Conservation (phyloP, 495 filamentous ascomycete genomes). For the Penicillium nucicola region DNA sequence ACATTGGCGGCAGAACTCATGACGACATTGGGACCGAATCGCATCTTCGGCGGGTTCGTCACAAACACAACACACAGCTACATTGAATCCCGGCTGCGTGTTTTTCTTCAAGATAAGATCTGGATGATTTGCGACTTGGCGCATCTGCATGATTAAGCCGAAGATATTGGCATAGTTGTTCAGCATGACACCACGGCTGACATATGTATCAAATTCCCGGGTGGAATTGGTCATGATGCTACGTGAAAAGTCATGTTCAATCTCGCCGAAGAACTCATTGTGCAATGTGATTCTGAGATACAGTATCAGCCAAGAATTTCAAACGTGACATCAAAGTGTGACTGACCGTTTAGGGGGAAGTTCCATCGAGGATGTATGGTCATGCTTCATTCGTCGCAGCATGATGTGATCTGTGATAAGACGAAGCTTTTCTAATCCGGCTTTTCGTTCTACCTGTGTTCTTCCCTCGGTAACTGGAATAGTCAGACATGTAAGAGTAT, state of each 20-base stretch:
- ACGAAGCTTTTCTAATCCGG: conserved; percentile 75
- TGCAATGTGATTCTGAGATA: conserved; percentile 64
- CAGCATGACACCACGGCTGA: conserved; percentile 87
- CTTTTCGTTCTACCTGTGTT: conserved; percentile 49
- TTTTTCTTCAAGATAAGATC: conserved; percentile 90
- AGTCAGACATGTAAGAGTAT: too few species aligned
- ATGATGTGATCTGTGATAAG: conserved; percentile 87
- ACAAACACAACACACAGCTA: conserved; percentile 88
- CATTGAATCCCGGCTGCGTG: conserved; percentile 79
- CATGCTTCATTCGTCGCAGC: conserved; percentile 87
- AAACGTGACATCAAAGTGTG: not conserved
- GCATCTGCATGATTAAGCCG: conserved; percentile 95
- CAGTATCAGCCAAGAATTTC: too few species aligned
- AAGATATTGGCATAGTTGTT: conserved; percentile 89
- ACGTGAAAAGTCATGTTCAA: conserved; percentile 89
- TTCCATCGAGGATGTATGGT: conserved; percentile 90
- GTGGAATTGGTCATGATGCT: conserved; percentile 90
- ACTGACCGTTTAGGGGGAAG: conserved; percentile 80
- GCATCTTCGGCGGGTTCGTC: conserved; percentile 94
- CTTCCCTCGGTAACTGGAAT: conserved; percentile 47
- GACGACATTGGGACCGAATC: conserved; percentile 84
- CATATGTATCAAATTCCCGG: conserved; percentile 90
- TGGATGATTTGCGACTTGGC: conserved; percentile 92
- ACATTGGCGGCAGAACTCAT: conserved; percentile 92
- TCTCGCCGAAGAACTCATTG: conserved; percentile 92